A percentile compares a stretch with the other conserved stretches of the same genome.
phyloP scores from a whole-genome alignment of 345 rosid genomes.

The Pugionium cornutum region DNA sequence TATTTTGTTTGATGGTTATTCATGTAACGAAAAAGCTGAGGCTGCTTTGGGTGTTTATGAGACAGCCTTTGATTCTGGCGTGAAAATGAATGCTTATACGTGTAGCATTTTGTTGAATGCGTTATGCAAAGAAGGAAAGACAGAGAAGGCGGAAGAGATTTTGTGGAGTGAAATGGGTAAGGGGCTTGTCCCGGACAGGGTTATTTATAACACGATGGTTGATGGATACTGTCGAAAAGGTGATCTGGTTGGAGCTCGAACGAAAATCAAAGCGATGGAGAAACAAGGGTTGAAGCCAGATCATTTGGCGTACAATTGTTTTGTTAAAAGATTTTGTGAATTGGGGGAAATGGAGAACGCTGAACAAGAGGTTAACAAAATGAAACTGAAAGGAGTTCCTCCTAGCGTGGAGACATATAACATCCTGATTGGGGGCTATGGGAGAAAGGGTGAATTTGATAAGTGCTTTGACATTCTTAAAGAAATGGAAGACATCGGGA shows the following conservation, averaged over 20 bases:
- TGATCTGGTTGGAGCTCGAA: slow-evolving; percentile 37
- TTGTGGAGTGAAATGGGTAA: slow-evolving; percentile 47
- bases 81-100: slow-evolving; percentile 41
- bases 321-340: slow-evolving; percentile 60
- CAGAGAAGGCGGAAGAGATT: slow-evolving; percentile 62
- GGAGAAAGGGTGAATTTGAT: slow-evolving; percentile 46
- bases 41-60: slow-evolving; percentile 55
- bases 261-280: slow-evolving; percentile 50
- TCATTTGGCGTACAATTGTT: slow-evolving; percentile 57
- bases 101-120: too few relatives aligned
- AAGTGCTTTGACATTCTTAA: slow-evolving; percentile 70
- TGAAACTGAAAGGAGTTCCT: slow-evolving; percentile 56
- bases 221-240: slow-evolving; percentile 63
- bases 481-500: slow-evolving; percentile 66
- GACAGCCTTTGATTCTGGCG: slow-evolving; percentile 43
- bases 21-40: slow-evolving; percentile 43
- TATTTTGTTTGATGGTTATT: slow-evolving; percentile 56
- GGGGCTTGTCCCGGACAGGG: slow-evolving; percentile 56
- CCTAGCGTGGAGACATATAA: too few relatives aligned
- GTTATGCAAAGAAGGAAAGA: slow-evolving; percentile 55
- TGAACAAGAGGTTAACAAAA: slow-evolving; percentile 59
- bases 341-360: slow-evolving; percentile 59
- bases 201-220: slow-evolving; percentile 60
- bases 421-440: too few relatives aligned
- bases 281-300: slow-evolving; percentile 56